These are phyloP conservation scores for Fusarium sp. DNA, from an alignment of 2,329 filamentous ascomycete genomes.

Conservation along the genomic window DNA sequence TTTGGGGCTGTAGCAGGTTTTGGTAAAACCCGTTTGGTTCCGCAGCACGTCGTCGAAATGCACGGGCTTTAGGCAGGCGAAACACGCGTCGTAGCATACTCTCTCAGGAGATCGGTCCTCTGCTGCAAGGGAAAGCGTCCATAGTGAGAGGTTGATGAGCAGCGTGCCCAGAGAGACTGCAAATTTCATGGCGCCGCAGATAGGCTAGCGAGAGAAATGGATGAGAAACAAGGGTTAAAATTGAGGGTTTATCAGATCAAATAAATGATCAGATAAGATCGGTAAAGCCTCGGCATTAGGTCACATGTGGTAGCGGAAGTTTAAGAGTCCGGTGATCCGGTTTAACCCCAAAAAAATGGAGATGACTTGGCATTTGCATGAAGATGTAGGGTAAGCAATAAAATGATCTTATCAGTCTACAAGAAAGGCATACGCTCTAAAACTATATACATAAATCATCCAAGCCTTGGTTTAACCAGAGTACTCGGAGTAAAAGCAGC, in stretches of 20 bases:
- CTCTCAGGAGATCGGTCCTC: constrained; percentile 21
- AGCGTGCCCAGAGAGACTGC: background rate
- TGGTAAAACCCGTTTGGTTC: constrained; percentile 26
- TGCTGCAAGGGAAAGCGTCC: background rate
- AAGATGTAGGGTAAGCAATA: background rate
- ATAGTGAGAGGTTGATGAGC: constrained; percentile 2
- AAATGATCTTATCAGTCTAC: background rate
- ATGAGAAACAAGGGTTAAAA: constrained; percentile 5
- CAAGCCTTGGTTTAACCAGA: background rate
- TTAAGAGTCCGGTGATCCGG: background rate
- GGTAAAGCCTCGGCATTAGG: too few species aligned
- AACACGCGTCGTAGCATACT: constrained; percentile 49
- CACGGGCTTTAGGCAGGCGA: constrained; percentile 40
- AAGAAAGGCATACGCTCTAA: background rate
- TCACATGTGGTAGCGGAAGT: constrained; percentile 1
- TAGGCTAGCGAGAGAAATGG: too few species aligned
- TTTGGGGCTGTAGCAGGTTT: constrained; percentile 45
- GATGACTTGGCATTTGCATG: background rate
- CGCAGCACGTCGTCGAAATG: constrained; percentile 47
- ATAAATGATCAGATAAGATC: constrained; percentile 44
- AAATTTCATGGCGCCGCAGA: constrained; percentile 35
- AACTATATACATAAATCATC: background rate
- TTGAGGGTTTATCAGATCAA: constrained; percentile 40
- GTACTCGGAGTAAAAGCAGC: constrained; percentile 50
- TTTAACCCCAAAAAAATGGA: too few species aligned